A percentile compares a stretch with the other conserved stretches of the same genome.
phyloP scores from a whole-genome alignment of 192 early-diverging fungal species.

The Powellomyces hirtus region DNA sequence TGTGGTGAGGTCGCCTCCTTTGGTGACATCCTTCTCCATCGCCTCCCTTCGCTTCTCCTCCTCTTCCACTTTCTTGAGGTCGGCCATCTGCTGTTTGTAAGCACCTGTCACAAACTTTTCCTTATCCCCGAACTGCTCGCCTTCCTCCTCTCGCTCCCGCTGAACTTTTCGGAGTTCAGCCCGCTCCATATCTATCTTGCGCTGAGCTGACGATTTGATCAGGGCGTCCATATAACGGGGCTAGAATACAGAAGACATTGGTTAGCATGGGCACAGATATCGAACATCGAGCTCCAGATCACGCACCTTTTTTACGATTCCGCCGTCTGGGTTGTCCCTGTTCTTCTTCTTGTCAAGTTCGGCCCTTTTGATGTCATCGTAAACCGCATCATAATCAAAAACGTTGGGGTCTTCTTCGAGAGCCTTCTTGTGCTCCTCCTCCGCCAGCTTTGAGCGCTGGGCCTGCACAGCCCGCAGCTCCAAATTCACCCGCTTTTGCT shows the following conservation, averaged over 20 bases:
- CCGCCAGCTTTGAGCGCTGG: conserved; percentile 8
- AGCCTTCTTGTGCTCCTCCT: conserved; percentile 58
- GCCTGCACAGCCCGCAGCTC: conserved; percentile 24
- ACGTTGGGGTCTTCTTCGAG: conserved; percentile 67
- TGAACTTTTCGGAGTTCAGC: conserved; percentile 68
- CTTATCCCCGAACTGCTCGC: conserved; percentile 71
- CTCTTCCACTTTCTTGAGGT: conserved; percentile 63
- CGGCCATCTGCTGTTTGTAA: conserved; percentile 63
- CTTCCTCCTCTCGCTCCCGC: conserved; percentile 69
- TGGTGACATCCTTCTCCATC: conserved; percentile 47
- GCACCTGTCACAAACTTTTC: conserved; percentile 78
- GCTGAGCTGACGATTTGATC: conserved; percentile 59
- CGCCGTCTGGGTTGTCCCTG: conserved; percentile 48
- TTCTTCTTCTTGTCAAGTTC: conserved; percentile 52
- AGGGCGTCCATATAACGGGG: conserved; percentile 67
- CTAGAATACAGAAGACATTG: conserved; percentile 23
- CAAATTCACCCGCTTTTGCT: conserved; percentile 10
- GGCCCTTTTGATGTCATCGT: conserved; percentile 66
- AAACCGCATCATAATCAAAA: conserved; percentile 78
- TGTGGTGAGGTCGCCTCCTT: conserved; percentile 46
- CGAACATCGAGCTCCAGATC: not conserved
- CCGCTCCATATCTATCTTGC: conserved; percentile 69
- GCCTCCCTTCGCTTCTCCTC: conserved; percentile 51
- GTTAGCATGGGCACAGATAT: not conserved
- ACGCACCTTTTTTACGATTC: conserved; percentile 40